Conservation (phyloP, 2,329 filamentous ascomycete genomes). For the Cladobotryum mycophilum region DNA sequence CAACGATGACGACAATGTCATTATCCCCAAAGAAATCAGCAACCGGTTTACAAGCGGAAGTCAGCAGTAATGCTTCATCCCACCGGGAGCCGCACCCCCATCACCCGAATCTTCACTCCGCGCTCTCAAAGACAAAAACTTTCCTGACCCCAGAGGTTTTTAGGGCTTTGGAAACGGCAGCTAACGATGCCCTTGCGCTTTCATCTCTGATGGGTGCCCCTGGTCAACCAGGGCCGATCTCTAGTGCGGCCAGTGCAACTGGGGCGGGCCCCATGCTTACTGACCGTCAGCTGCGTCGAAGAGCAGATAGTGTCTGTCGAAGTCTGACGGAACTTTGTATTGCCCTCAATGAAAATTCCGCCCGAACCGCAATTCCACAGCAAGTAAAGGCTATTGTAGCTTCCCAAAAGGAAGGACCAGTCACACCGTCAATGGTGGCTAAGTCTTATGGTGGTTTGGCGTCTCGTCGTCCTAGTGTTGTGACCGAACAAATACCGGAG, state of each 20-base stretch:
- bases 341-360: slow-evolving; percentile 61
- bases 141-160: slow-evolving; percentile 67
- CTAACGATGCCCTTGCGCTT: slow-evolving; percentile 72
- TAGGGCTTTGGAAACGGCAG: slow-evolving; percentile 71
- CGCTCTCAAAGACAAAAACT: slow-evolving; percentile 69
- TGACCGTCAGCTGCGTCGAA: slow-evolving; percentile 81
- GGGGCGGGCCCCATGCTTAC: slow-evolving; percentile 51
- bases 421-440: slow-evolving; percentile 38
- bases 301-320: slow-evolving; percentile 87
- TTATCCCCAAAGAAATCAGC: slow-evolving; percentile 71
- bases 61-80: slow-evolving; percentile 35
- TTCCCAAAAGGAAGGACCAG: slow-evolving; percentile 21
- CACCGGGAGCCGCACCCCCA: slow-evolving; percentile 65
- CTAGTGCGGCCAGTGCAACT: slow-evolving; percentile 58
- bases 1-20: slow-evolving; percentile 83
- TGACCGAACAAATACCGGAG: slow-evolving; percentile 33
- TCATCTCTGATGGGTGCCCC: slow-evolving; percentile 70
- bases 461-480: slow-evolving; percentile 37
- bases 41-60: slow-evolving; percentile 24
- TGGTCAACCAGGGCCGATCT: slow-evolving; percentile 62
- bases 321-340: slow-evolving; percentile 90
- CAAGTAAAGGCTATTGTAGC: slow-evolving; percentile 10
- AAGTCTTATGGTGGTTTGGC: slow-evolving; percentile 33
- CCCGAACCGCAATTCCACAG: slow-evolving; percentile 17
- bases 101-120: slow-evolving; percentile 74